These are phyloP conservation scores for Suillus clintonianus DNA, from an alignment of 768 basidiomycete genomes.

Conservation along the genomic window DNA sequence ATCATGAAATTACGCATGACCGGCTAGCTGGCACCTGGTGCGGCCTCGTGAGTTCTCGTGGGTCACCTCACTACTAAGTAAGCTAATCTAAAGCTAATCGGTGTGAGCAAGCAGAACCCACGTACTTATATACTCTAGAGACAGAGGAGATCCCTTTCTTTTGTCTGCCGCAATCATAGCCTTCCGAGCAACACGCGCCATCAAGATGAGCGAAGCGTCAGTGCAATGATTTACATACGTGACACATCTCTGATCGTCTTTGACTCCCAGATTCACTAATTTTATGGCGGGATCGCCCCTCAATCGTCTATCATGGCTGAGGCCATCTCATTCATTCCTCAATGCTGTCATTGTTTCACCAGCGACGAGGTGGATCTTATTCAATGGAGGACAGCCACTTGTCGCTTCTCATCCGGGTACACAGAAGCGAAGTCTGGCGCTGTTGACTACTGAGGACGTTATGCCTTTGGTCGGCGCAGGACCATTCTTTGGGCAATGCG, in stretches of 20 bases:
- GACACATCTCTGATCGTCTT: constrained; percentile 2
- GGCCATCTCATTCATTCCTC: constrained; percentile 73
- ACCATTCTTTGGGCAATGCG: constrained; percentile 73
- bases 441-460: constrained; percentile 63
- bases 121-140: no score
- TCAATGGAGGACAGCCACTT: constrained; percentile 74
- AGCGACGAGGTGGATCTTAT: constrained; percentile 74
- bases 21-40: no score
- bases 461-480: constrained; percentile 62
- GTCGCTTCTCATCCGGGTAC: constrained; percentile 37
- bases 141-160: neutral
- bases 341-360: constrained; percentile 64
- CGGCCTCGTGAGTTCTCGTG: neutral
- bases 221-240: constrained; percentile 9
- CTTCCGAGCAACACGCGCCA: constrained; percentile 4
- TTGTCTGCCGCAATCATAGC: neutral
- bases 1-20: neutral
- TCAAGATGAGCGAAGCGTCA: constrained; percentile 34
- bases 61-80: no score
- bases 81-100: no score
- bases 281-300: constrained; percentile 67
- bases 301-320: constrained; percentile 82
- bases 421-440: constrained; percentile 45
- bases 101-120: neutral
- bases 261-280: constrained; percentile 41